Evolutionary conservation across 1,139 yeast species (phyloP), one percentile per base, ranked within the genome.

Genomic region (Kodamaea sp.): DNA sequence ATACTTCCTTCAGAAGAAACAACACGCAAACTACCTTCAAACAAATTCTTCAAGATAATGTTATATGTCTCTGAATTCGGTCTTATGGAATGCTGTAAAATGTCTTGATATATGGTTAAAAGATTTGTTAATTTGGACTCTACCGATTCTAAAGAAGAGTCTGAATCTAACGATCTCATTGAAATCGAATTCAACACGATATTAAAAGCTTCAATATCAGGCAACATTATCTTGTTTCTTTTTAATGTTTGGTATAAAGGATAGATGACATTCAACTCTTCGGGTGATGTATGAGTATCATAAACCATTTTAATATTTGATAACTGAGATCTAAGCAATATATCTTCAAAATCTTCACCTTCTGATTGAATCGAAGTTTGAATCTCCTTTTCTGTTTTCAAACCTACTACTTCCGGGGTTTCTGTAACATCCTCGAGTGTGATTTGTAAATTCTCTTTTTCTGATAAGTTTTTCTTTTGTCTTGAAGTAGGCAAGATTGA

Each of bases 31-130:
- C 84, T 68, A 10, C 82, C 80, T 29, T 64, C 62, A 41, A 81
- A 63, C 27, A 84, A 63, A 20, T 75, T 70, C 23, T 61, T 58
- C 28, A 84, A 62, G 4, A 82, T 75, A 1, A 74, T 54, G 46
- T 74, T 65, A 55, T 74, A 83, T 5, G 85, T 81, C 25, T 65
- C 65, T 29, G 54, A 50, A 29, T 72, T 67, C 15, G 92, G 92
- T 50, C 77, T 80, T 30, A 79, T 38, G 2, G 45, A 35, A 10
- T 46, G 42, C 23, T 31, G 34, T 22, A 84, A 65, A 50, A 82
- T 61, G 52, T 82, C 89, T 39, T 83, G 85, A 55, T 84, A 84
- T 29, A 82, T 78, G 10, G 80, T 81, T 45, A 84, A 62, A 43
- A 84, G 56, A 39, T 72, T 77, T 3, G 86, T 82, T 51, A 83